Base-by-base conservation (phyloP, 148 eudicot species). In the Silene latifolia region DNA sequence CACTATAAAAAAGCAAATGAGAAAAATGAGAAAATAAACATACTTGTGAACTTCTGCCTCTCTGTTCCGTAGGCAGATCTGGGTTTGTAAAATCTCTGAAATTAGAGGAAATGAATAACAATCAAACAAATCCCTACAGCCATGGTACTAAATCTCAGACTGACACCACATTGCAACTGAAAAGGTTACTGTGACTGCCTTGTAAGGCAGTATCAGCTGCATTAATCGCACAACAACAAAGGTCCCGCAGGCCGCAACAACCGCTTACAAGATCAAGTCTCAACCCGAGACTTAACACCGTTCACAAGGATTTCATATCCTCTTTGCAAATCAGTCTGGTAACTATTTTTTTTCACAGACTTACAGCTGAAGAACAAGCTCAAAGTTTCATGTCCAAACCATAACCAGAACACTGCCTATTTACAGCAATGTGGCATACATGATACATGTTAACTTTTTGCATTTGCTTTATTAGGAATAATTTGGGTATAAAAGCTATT, bases 21-120 rank as follows among this genome's bases (percentile, higher is more conserved):
- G 58, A 51, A 21, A 69, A 56, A 72, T 13, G 44, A 57, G 58
- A 62, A 21, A 69, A 46, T 24, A 54, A 46, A 76, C 77, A 35
- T 58, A 82, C 85, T 68, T 82, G 85, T 15, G 82, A 76, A 73
- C 66, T 72, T 73, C 85, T 79, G 75, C 82, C 85, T 69, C 79
- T 82, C 77, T 82, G 85, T 62, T 79, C 85, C 5, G 82, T 8
- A 72, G 85, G 85, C 76, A 82, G 85, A 73, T 82, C 77, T 63
- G 85, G 85, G 78, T 82, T 82, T 7, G 80, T 79, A 59, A 79
- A 82, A 69, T 82, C 85, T 79, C 85, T 82, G 80, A 63, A 63
- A 13, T 67, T 56, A 51, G 17, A 53, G 23, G 70, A 42, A 62
- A 60, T 7, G 24, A 61, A 8, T 20, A 27, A 46, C 56, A 77